Base-by-base conservation (phyloP, 1,284 basidiomycete genomes). In the Moesziomyces sp. region DNA sequence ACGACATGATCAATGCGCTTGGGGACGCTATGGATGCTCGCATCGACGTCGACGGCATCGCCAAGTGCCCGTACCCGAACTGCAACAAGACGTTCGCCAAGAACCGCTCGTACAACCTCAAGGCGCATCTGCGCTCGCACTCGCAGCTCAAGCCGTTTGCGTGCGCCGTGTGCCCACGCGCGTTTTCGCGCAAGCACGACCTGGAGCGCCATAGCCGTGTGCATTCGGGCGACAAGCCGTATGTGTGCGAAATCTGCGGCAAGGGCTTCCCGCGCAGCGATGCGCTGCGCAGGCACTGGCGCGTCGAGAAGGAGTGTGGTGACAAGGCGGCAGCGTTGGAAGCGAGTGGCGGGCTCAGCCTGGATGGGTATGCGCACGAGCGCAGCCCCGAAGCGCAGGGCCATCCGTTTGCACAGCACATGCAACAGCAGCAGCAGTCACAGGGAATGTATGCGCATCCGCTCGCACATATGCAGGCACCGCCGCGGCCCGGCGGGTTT, bases 171-270 rank as follows among this genome's bases (percentile, higher is more conserved):
- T 83, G 82, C 47, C 76, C 80, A 11, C 66, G 80, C 14, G 78
- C 82, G 11, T 83, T 83, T 50, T 75, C 74, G 40, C 71, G 82
- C 28, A 83, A 82, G 57, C 82, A 83, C 63, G 82, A 83, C 55
- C 60, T 83, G 40, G 82, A 83, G 64, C 58, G 82, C 23, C 82
- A 83, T 56, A 77, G 81, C 19, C 74, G 82, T 10, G 81, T 83
- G 2, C 82, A 83, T 47, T 80, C 80, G 18, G 82, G 82, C 42
- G 82, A 84, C 60, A 80, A 81, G 58, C 82, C 82, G 18, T 84
- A 84, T 53, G 65, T 83, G 2, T 84, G 82, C 62, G 71, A 79
- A 30, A 76, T 75, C 42, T 84, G 82, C 66, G 69, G 77, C 18
- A 81, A 81, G 48, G 82, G 80, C 9, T 84, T 84, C 56, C 82